Conservation (phyloP, 768 basidiomycete genomes). For the Xerocomellus dryophilus region DNA sequence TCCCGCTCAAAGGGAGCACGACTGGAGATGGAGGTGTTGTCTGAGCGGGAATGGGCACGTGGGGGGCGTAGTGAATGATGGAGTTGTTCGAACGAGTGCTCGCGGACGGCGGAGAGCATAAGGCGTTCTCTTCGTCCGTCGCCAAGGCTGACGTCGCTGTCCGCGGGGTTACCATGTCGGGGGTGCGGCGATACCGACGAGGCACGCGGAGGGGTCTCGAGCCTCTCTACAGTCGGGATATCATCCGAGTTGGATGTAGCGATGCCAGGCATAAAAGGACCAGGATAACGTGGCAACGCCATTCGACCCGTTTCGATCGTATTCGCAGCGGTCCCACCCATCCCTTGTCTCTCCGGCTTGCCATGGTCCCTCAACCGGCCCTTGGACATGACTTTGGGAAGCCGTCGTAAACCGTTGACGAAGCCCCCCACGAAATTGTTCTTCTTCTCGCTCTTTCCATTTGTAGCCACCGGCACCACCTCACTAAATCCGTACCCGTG, state of each 20-base stretch:
- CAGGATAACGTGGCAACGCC: slow-evolving; percentile 22
- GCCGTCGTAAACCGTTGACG: slow-evolving; percentile 29
- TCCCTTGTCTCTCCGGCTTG: slow-evolving; percentile 24
- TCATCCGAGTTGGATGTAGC: slow-evolving; percentile 26
- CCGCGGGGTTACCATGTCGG: slow-evolving; percentile 11
- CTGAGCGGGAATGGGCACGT: slow-evolving; percentile 21
- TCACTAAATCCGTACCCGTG: slow-evolving; percentile 28
- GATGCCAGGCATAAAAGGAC: slow-evolving; percentile 18
- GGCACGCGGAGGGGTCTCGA: slow-evolving; percentile 21
- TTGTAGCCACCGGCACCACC: slow-evolving; percentile 15
- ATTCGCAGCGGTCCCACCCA: not conserved
- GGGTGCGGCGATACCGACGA: slow-evolving; percentile 24
- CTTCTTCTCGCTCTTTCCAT: slow-evolving; percentile 32
- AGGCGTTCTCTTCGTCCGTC: slow-evolving; percentile 26
- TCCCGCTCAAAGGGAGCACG: slow-evolving; percentile 23
- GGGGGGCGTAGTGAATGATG: slow-evolving; percentile 12
- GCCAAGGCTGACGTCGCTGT: slow-evolving; percentile 20
- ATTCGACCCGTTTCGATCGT: slow-evolving; percentile 12
- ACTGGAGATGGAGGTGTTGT: slow-evolving; percentile 23
- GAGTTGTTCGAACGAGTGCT: slow-evolving; percentile 21
- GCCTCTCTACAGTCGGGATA: slow-evolving; percentile 29
- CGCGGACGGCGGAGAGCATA: slow-evolving; percentile 25
- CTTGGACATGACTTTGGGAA: slow-evolving; percentile 36
- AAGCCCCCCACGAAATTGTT: slow-evolving; percentile 29
- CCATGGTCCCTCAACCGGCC: slow-evolving; percentile 25